Evolutionary conservation across 2,329 filamentous ascomycete genomes (phyloP), one percentile per base, ranked within the genome.

Genomic region (Colletotrichum neosansevieriae): DNA sequence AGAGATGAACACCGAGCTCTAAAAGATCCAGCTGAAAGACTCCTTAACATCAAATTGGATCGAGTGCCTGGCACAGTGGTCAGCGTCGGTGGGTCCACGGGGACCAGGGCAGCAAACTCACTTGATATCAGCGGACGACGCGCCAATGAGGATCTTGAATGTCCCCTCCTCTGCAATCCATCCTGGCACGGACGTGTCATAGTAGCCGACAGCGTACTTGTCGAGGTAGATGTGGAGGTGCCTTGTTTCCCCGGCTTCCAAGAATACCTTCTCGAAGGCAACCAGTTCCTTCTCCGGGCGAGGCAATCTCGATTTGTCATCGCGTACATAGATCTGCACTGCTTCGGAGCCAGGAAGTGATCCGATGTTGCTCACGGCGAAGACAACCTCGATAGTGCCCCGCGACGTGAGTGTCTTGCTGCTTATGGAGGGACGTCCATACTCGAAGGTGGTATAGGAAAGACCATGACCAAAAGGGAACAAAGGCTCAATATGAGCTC

Each of bases 381-480:
- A 78, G 19, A 82, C 80, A 42, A 86, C 76, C 58, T 83, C 82
- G 63, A 85, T 78, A 1, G 74, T 78, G 56, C 73, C 78, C 63
- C 81, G 72, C 47, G 82, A 73, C 42, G 78, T 72, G 63, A 86
- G 75, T 2, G 80, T 76, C 59, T 77, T 76, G 2, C 76, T 73
- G 72, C 79, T 83, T 60, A 90, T 81, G 3, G 83, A 83, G 0
- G 89, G 84, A 1, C 83, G 80, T 13, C 88, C 88, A 74, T 92
- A 91, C 53, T 85, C 83, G 75, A 94, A 94, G 0, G 80, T 85
- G 0, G 91, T 93, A 77, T 94, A 94, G 0, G 89, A 91, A 7
- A 94, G 83, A 1, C 92, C 91, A 75, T 92, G 90, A 11, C 92
- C 92, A 71, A 94, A 94, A 32, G 90, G 84, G 78, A 93, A 94